A percentile compares a stretch with the other conserved stretches of the same genome.
These are phyloP conservation scores for Sphagnum magellanicum DNA, from an alignment of 228 moss, liverwort and hornwort genomes.

Conservation along the genomic window DNA sequence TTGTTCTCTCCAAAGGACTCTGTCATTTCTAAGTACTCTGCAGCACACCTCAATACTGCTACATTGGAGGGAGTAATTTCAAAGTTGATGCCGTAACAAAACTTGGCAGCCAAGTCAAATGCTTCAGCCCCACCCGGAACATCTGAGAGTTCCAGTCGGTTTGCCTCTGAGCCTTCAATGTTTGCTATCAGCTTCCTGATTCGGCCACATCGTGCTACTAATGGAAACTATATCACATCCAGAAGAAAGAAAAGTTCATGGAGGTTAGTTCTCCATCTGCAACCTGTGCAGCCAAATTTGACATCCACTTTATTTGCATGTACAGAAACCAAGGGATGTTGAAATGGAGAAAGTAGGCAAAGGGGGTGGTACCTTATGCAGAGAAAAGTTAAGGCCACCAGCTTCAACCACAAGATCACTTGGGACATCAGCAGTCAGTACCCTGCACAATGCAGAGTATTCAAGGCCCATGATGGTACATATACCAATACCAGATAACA, in stretches of 20 bases:
- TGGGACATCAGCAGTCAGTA: conserved; percentile 61
- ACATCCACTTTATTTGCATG: background rate
- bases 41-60: conserved; percentile 57
- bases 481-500: background rate
- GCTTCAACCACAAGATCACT: conserved; percentile 65
- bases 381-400: conserved; percentile 55
- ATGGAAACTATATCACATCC: conserved; percentile 38
- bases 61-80: conserved; percentile 61
- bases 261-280: background rate
- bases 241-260: background rate
- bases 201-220: conserved; percentile 61
- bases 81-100: conserved; percentile 69
- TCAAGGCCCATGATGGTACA: background rate
- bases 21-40: conserved; percentile 63
- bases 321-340: background rate
- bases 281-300: background rate
- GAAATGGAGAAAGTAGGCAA: too few species aligned
- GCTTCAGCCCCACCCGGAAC: conserved; percentile 65
- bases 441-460: conserved; percentile 28
- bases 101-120: conserved; percentile 63
- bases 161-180: conserved; percentile 34
- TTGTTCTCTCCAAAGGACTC: conserved; percentile 54
- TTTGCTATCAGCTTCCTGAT: conserved; percentile 49
- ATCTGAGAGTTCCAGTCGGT: conserved; percentile 43
- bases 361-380: conserved; percentile 39